A percentile compares a stretch with the other conserved stretches of the same genome.
Conservation (phyloP, 495 filamentous ascomycete species). For the Penicillium parvum region DNA sequence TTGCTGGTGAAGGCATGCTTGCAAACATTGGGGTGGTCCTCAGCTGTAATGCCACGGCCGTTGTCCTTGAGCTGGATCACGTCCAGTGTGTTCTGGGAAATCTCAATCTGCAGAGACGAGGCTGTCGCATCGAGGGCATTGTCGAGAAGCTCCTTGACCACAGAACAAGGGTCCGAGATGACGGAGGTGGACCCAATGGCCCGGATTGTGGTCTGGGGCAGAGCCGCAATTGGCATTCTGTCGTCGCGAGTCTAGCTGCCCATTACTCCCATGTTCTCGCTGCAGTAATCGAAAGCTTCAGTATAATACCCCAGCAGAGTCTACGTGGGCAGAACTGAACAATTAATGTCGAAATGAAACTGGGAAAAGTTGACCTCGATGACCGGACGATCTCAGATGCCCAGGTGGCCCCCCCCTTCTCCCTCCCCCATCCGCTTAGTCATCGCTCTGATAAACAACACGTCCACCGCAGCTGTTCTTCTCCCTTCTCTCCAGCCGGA, state of each 20-base stretch:
- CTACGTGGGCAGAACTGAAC: no score
- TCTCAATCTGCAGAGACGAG: slow-evolving; percentile 64
- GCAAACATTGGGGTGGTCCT: slow-evolving; percentile 66
- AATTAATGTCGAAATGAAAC: no score
- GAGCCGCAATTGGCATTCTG: slow-evolving; percentile 61
- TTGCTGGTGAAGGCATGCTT: slow-evolving; percentile 81
- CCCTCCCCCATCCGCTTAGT: slow-evolving; percentile 10
- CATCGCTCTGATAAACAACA: slow-evolving; percentile 23
- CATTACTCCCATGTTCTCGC: slow-evolving; percentile 3
- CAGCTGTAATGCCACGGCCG: slow-evolving; percentile 70
- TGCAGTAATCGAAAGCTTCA: no score
- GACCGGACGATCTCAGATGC: no score
- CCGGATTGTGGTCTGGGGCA: slow-evolving; percentile 60
- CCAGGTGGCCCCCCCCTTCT: no score
- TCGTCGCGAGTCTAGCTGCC: not conserved
- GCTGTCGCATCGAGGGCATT: slow-evolving; percentile 85
- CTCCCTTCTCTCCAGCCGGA: not conserved
- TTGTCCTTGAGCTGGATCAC: slow-evolving; percentile 89
- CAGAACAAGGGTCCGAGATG: slow-evolving; percentile 64
- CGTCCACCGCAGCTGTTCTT: slow-evolving; percentile 7
- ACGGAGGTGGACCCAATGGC: slow-evolving; percentile 69
- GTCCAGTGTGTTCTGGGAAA: slow-evolving; percentile 73
- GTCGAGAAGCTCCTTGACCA: slow-evolving; percentile 90
- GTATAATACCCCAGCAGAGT: no score
- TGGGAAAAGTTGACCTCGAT: no score